These are phyloP conservation scores for Colletotrichum paranaense DNA, from an alignment of 2,329 filamentous ascomycete genomes.

Conservation along the genomic window DNA sequence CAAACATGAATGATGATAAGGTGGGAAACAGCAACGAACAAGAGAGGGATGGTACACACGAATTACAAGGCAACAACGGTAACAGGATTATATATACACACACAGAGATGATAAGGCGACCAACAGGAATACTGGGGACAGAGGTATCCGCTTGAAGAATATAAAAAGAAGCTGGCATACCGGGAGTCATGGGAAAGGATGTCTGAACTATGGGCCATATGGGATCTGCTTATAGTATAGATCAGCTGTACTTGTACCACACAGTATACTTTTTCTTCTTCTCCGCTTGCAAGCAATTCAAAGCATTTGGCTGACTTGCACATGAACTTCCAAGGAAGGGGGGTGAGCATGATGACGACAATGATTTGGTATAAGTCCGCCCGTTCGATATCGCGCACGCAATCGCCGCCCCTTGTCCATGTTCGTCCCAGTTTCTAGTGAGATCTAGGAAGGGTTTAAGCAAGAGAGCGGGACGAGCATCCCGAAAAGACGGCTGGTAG, in stretches of 20 bases:
- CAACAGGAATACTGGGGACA: background rate
- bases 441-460: background rate
- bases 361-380: background rate
- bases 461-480: too few species aligned
- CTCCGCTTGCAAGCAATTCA: background rate
- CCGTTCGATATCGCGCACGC: background rate
- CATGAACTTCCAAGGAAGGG: too few species aligned
- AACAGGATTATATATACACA: background rate
- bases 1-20: background rate
- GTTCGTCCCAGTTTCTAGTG: background rate
- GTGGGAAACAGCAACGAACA: background rate
- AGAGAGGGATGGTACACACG: background rate
- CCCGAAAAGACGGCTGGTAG: background rate
- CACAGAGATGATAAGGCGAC: background rate
- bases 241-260: background rate
- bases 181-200: background rate
- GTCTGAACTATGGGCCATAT: background rate
- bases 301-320: background rate
- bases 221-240: constrained; percentile 1
- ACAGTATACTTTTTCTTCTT: background rate
- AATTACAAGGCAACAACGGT: background rate
- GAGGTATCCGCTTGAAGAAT: background rate
- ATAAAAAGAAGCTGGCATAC: background rate
- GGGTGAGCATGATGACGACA: background rate
- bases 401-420: background rate